Base-by-base conservation (phyloP, 495 filamentous ascomycete genomes). In the Podospora pseudoanserina region DNA sequence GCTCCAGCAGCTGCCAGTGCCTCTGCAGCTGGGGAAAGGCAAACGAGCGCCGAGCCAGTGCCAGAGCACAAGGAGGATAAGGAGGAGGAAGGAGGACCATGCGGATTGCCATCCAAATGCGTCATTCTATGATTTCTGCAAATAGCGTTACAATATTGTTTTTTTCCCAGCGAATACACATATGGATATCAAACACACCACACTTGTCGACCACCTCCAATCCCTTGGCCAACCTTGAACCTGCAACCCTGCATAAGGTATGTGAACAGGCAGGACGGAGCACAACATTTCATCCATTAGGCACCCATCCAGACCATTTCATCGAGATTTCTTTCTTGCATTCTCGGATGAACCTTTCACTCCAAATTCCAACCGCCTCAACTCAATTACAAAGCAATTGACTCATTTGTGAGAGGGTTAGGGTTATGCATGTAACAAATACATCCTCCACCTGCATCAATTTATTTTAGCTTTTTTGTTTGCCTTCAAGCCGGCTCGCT, bases 51-150 rank as follows among this genome's bases (percentile, higher is more conserved):
- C 30, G 62, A 55, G 61, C 19, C 18, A n/a, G 11, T 18, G 23
- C 53, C 23, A 39, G 28, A 44, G 39, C 7, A 30, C 1, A 67
- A 71, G 58, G 67, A 69, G 23, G 66, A 27, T 65, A 69, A 69
- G 67, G 70, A 39, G 53, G 66, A 27, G 65, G 67, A 69, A 67
- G 70, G 26, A 39, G 69, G 66, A 2, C 64, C 57, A 30, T 71
- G 72, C 23, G 72, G 72, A 5, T 28, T 73, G 15, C 72, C 69
- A 27, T 58, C 62, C 4, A 73, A 73, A 28, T 73, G 72, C 53
- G 64, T 67, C 26, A 67, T 71, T 20, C 34, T 66, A 26, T 71
- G 67, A 68, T 61, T 55, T n/a, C 5, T 3, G 26, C 23, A 5
- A 26, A 9, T 13, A 5, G 26, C 19, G 20, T 58, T 39, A n/a